phyloP scores from a whole-genome alignment of 441 rosid species.

The Biscutella laevigata region DNA sequence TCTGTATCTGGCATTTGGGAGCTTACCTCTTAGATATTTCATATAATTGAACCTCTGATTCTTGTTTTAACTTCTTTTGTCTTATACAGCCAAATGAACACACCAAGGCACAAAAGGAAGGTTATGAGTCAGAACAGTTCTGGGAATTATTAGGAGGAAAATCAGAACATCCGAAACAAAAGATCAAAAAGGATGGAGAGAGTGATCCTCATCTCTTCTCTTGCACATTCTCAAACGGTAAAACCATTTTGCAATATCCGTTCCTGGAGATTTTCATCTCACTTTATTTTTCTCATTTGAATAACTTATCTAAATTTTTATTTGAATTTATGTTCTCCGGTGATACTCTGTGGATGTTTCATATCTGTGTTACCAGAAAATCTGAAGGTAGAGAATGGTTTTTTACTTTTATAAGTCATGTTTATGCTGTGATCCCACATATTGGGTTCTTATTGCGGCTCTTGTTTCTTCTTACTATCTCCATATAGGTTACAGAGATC shows the following conservation, averaged over 20 bases:
- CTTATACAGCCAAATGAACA: slow-evolving; percentile 72
- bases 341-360: slow-evolving; percentile 20
- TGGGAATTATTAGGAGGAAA: slow-evolving; percentile 92
- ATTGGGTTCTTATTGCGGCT: neutral
- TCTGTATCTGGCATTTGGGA: slow-evolving; percentile 13
- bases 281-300: slow-evolving; percentile 8
- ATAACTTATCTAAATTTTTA: neutral
- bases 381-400: slow-evolving; percentile 48
- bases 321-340: slow-evolving; percentile 20
- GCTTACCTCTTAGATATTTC: neutral
- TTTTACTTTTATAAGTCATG: neutral
- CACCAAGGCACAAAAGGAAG: slow-evolving; percentile 83
- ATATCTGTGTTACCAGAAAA: slow-evolving; percentile 39
- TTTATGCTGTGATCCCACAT: neutral
- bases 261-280: neutral
- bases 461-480: neutral
- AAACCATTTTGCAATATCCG: neutral
- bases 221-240: slow-evolving; percentile 68
- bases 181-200: slow-evolving; percentile 62
- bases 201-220: slow-evolving; percentile 91
- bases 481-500: slow-evolving; percentile 68
- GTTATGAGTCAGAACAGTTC: slow-evolving; percentile 80
- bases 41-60: slow-evolving; percentile 2
- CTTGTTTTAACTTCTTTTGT: neutral
- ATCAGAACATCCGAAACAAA: slow-evolving; percentile 70